phyloP scores from a whole-genome alignment of 305 asterid species.

The Solanum hybrid region DNA sequence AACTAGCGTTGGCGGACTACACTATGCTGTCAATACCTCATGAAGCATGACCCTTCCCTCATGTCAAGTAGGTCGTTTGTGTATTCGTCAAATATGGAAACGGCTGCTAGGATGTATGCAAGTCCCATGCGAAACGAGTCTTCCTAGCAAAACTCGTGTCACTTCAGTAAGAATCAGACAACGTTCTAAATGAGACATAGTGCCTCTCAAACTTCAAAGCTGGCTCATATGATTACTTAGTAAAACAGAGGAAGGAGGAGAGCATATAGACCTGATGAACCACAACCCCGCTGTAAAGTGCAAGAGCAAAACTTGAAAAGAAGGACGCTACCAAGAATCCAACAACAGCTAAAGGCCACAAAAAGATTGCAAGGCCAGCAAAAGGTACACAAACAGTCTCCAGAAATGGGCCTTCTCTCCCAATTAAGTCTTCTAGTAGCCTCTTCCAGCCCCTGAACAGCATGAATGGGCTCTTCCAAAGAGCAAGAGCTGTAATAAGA shows the following conservation, averaged over 20 bases:
- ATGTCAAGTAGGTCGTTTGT: slow-evolving; percentile 65
- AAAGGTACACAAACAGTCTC: slow-evolving; percentile 84
- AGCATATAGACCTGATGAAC: slow-evolving; percentile 53
- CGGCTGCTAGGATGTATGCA: slow-evolving; percentile 54
- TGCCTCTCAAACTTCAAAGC: background rate
- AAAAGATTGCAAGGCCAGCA: slow-evolving; percentile 74
- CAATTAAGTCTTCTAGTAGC: slow-evolving; percentile 64
- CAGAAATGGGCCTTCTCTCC: slow-evolving; percentile 88
- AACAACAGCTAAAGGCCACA: slow-evolving; percentile 84
- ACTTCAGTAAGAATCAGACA: background rate
- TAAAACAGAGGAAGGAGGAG: background rate
- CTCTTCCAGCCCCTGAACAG: slow-evolving; percentile 83
- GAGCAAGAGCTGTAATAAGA: slow-evolving; percentile 58
- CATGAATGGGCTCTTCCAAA: slow-evolving; percentile 93
- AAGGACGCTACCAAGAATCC: slow-evolving; percentile 58
- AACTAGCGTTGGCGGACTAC: background rate
- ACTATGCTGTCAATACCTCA: slow-evolving; percentile 40
- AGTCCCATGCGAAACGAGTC: slow-evolving; percentile 69
- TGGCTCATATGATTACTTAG: background rate
- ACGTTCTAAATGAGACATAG: background rate
- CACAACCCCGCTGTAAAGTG: slow-evolving; percentile 62
- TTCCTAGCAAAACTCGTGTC: slow-evolving; percentile 37
- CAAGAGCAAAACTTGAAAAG: slow-evolving; percentile 67
- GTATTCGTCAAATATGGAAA: slow-evolving; percentile 75
- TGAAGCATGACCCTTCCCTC: slow-evolving; percentile 82